Evolutionary conservation across 2,329 filamentous ascomycete species (phyloP).

Genomic region (Helotiales sp.): DNA sequence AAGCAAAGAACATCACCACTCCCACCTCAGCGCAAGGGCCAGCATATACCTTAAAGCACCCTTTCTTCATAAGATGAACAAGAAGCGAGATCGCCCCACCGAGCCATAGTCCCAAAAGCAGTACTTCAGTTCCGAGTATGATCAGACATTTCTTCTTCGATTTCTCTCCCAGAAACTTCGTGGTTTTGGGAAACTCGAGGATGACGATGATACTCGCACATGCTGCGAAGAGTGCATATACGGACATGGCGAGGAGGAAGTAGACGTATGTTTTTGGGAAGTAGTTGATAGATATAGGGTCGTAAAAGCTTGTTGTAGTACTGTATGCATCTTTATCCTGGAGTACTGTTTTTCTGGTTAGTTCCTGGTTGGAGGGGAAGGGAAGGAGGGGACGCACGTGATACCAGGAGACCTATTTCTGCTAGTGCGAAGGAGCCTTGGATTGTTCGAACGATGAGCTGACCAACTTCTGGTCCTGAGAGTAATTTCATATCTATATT

Average conservation of each 20-base stretch:
- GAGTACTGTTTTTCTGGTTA: not conserved
- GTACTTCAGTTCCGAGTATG: not conserved
- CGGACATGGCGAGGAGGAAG: not conserved
- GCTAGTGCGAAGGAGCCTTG: not conserved
- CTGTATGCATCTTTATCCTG: not conserved
- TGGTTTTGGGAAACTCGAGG: no score
- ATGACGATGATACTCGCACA: not conserved
- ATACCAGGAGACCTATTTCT: not conserved
- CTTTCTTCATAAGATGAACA: not conserved
- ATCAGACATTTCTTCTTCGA: not conserved
- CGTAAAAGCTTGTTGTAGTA: no score
- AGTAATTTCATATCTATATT: no score
- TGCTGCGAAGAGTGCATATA: not conserved
- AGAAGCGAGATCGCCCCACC: not conserved
- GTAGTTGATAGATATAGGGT: not conserved
- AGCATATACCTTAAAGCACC: not conserved
- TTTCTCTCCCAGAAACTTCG: no score
- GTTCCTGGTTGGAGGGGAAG: not conserved
- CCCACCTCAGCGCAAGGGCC: not conserved
- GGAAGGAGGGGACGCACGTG: not conserved
- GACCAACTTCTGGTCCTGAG: no score
- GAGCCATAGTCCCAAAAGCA: not conserved
- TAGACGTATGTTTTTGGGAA: not conserved
- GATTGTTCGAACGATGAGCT: not conserved
- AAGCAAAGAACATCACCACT: not conserved